Conservation (phyloP, 2,329 filamentous ascomycete species). For the Chaetomium strumarium region DNA sequence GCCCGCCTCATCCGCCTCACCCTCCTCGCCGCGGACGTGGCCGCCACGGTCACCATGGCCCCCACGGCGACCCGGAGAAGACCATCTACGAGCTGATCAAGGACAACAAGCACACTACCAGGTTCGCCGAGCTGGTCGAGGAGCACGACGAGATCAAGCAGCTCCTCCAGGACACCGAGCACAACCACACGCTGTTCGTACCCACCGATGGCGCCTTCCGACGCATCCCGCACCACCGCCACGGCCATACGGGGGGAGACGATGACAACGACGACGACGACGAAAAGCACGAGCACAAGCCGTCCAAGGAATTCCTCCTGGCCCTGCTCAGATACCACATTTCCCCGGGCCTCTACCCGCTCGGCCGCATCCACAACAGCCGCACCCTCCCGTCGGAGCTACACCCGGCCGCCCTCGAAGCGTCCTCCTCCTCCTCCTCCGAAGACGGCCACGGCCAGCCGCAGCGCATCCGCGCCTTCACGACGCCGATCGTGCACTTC, state of each 20-base stretch:
- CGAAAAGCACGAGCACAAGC: conserved; percentile 34
- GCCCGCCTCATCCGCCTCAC: background rate
- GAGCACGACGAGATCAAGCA: conserved; percentile 66
- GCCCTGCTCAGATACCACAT: conserved; percentile 70
- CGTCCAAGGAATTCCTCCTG: conserved; percentile 64
- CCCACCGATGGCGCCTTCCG: conserved; percentile 74
- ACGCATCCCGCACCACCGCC: conserved; percentile 37
- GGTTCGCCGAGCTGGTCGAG: conserved; percentile 69
- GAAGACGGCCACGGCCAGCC: conserved; percentile 36
- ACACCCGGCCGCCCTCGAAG: conserved; percentile 51
- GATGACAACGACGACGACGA: conserved; percentile 15
- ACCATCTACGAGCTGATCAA: conserved; percentile 78
- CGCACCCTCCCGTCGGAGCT: conserved; percentile 71
- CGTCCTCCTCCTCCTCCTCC: background rate
- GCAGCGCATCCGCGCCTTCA: conserved; percentile 65
- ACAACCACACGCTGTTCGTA: conserved; percentile 76
- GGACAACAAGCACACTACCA: conserved; percentile 69
- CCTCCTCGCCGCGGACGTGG: conserved; percentile 11
- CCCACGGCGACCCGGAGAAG: conserved; percentile 44
- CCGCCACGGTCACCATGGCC: conserved; percentile 26
- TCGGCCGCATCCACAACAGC: conserved; percentile 56
- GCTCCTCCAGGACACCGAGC: conserved; percentile 58
- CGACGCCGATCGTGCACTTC: conserved; percentile 41
- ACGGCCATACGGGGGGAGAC: conserved; percentile 22
- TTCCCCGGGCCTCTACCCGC: conserved; percentile 59